Conservation (phyloP, 2,329 filamentous ascomycete species). For the Fusarium verrucosum region DNA sequence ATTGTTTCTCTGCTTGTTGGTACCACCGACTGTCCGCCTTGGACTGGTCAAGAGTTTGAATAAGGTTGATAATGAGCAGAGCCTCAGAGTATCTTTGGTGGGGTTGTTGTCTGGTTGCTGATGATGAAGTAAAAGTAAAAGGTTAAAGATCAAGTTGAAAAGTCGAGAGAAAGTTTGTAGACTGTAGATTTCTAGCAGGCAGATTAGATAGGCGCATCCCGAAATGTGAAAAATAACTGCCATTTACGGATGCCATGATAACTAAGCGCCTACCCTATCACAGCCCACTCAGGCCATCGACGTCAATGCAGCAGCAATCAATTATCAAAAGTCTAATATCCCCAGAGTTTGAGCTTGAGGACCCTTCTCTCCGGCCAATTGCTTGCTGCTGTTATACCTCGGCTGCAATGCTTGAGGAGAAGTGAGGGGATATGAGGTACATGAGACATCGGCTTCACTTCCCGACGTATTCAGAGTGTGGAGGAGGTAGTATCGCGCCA, state of each 20-base stretch:
- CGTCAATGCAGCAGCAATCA: neutral
- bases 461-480: constrained; percentile 26
- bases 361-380: constrained; percentile 4
- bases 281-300: constrained; percentile 9
- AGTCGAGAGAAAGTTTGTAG: neutral
- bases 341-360: constrained; percentile 5
- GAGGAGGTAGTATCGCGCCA: constrained; percentile 39
- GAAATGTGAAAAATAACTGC: constrained; percentile 5
- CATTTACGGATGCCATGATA: constrained; percentile 12
- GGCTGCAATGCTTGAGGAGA: constrained; percentile 10
- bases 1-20: constrained; percentile 15
- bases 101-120: neutral
- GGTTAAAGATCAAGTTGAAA: neutral
- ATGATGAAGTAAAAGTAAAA: neutral
- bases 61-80: constrained; percentile 19
- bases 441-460: constrained; percentile 28
- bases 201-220: constrained; percentile 7
- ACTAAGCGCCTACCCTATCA: constrained; percentile 20
- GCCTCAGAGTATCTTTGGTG: constrained; percentile 9
- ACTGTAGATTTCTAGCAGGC: too few relatives aligned
- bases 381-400: neutral
- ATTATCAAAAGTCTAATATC: neutral
- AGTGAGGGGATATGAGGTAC: constrained; percentile 15
- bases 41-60: constrained; percentile 4
- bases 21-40: neutral